Percentiles rank a stretch among this genome's conserved stretches.
These are phyloP conservation scores for Phytophthora citricola DNA, from an alignment of 352 stramenopile genomes.

Conservation along the genomic window DNA sequence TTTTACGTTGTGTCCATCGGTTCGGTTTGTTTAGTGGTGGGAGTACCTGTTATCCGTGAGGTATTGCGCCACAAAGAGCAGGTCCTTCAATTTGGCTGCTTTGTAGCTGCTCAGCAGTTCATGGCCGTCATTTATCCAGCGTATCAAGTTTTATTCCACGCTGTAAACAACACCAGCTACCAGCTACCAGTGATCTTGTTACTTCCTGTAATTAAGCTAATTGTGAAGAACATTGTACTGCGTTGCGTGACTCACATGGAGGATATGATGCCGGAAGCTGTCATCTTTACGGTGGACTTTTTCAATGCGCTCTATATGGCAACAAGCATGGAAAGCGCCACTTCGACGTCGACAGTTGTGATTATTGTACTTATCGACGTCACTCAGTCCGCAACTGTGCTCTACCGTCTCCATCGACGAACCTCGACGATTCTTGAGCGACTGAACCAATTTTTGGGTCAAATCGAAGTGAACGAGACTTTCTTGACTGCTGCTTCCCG, in stretches of 20 bases:
- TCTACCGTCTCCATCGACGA: constrained; percentile 21
- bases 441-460: too few relatives aligned
- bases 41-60: constrained; percentile 10
- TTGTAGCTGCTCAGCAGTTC: constrained; percentile 21
- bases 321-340: constrained; percentile 33
- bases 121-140: constrained; percentile 27
- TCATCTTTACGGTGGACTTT: constrained; percentile 40
- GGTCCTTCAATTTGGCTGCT: constrained; percentile 8
- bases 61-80: constrained; percentile 8
- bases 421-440: constrained; percentile 1
- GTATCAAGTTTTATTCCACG: constrained; percentile 25
- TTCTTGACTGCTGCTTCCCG: constrained; percentile 2
- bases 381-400: constrained; percentile 5
- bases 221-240: constrained; percentile 35
- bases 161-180: constrained; percentile 8
- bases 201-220: constrained; percentile 34
- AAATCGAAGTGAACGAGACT: not conserved
- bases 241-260: constrained; percentile 29
- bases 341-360: constrained; percentile 23
- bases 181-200: constrained; percentile 29
- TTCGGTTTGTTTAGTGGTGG: constrained; percentile 4
- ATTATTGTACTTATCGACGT: constrained; percentile 37
- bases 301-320: constrained; percentile 40
- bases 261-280: constrained; percentile 44
- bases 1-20: constrained; percentile 16